Percentiles rank a stretch among this genome's conserved stretches.
phyloP scores from a whole-genome alignment of 768 basidiomycete genomes.

The Hericium erinaceus region DNA sequence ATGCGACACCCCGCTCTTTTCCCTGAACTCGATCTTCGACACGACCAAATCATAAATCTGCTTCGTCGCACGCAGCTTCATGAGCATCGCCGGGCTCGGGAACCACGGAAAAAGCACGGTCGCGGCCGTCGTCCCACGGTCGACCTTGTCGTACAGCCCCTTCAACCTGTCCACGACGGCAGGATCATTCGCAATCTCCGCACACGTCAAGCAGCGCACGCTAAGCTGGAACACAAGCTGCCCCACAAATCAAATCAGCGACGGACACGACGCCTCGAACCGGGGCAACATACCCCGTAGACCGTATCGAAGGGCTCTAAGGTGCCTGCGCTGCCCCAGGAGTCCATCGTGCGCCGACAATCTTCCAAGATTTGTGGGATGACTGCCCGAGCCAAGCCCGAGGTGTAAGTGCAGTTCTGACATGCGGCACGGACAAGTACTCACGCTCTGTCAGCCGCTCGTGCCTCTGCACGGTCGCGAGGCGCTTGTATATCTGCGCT shows the following conservation, averaged over 20 bases:
- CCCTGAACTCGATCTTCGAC: constrained; percentile 44
- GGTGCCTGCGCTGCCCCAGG: constrained; percentile 55
- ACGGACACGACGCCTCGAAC: background rate
- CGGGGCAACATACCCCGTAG: constrained; percentile 42
- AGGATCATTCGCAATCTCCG: constrained; percentile 63
- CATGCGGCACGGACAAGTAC: constrained; percentile 21
- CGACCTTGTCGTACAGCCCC: constrained; percentile 56
- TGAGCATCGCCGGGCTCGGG: constrained; percentile 62
- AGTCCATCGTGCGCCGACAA: constrained; percentile 47
- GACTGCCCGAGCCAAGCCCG: constrained; percentile 30
- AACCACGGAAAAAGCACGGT: constrained; percentile 72
- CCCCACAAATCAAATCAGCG: background rate
- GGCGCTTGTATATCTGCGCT: constrained; percentile 62
- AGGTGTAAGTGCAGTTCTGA: constrained; percentile 1
- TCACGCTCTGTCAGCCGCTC: constrained; percentile 50
- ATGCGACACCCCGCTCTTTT: constrained; percentile 44
- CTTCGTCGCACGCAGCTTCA: constrained; percentile 65
- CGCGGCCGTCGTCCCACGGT: constrained; percentile 61
- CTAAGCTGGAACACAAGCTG: constrained; percentile 64
- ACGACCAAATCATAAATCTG: constrained; percentile 64
- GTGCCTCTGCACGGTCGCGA: constrained; percentile 53
- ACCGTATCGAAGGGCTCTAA: constrained; percentile 67
- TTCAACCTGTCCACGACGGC: constrained; percentile 52
- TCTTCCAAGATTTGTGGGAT: constrained; percentile 59
- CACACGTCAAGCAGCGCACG: constrained; percentile 54